These are phyloP conservation scores for Laetiporus sulphureus DNA, from an alignment of 1,284 basidiomycete species.

Conservation along the genomic window DNA sequence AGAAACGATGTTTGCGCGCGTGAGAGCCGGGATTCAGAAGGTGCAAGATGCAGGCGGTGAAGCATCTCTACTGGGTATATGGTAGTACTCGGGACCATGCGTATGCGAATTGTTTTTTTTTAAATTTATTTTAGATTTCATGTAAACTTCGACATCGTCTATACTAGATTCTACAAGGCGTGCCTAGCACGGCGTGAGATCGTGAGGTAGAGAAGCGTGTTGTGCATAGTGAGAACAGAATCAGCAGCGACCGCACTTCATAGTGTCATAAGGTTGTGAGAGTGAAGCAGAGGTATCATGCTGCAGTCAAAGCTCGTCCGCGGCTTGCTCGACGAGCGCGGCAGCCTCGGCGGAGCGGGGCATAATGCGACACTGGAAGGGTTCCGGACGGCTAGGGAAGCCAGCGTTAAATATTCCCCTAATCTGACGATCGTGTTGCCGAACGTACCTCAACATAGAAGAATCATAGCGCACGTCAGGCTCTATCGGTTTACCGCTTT, in stretches of 20 bases:
- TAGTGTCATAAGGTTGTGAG: no score
- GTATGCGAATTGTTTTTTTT: background rate
- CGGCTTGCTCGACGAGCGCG: slow-evolving; percentile 25
- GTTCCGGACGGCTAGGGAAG: slow-evolving; percentile 27
- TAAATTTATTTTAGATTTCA: no score
- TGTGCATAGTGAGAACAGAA: no score
- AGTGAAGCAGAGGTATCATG: no score
- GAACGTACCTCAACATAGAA: slow-evolving; percentile 14
- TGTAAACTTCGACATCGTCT: no score
- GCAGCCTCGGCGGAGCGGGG: slow-evolving; percentile 31
- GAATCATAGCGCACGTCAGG: slow-evolving; percentile 19
- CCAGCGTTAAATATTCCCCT: background rate
- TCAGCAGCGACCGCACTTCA: no score
- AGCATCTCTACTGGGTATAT: slow-evolving; percentile 23
- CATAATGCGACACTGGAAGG: slow-evolving; percentile 35
- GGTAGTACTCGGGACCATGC: slow-evolving; percentile 14
- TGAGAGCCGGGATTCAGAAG: slow-evolving; percentile 30
- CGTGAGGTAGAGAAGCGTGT: no score
- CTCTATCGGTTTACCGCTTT: slow-evolving; percentile 18
- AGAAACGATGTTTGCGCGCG: slow-evolving; percentile 21
- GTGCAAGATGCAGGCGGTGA: slow-evolving; percentile 29
- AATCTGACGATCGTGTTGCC: no score
- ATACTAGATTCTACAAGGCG: no score
- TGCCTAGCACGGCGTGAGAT: no score
- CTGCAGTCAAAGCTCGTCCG: slow-evolving; percentile 5